Evolutionary conservation across 2,329 filamentous ascomycete genomes (phyloP).

Genomic region (Chrysoporthe deuterocubensis): DNA sequence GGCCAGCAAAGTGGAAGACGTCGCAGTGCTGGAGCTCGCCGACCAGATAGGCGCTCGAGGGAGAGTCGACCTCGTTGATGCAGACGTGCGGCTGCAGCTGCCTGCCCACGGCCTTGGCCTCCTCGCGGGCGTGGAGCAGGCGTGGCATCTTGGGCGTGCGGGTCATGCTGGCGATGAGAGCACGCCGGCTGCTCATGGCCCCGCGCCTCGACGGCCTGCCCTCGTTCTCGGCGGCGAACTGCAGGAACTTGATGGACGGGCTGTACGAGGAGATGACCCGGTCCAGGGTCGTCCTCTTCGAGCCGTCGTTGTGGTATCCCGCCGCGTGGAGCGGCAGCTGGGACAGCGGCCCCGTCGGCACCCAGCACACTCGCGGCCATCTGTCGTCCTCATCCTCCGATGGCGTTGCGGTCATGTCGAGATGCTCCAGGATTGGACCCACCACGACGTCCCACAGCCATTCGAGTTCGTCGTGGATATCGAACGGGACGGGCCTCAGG

Average conservation of each 20-base stretch:
- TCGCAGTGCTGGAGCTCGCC: background rate
- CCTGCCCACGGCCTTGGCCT: background rate
- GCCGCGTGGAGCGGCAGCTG: slow-evolving; percentile 42
- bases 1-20: slow-evolving; percentile 6
- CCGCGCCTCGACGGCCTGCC: background rate
- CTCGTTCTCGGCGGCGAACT: slow-evolving; percentile 26
- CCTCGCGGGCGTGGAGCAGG: background rate
- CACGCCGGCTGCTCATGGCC: background rate
- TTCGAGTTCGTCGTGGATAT: background rate
- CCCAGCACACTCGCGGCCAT: slow-evolving; percentile 39
- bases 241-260: slow-evolving; percentile 40
- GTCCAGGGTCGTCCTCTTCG: slow-evolving; percentile 37
- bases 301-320: slow-evolving; percentile 35
- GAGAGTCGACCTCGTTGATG: background rate
- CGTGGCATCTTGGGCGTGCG: background rate
- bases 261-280: slow-evolving; percentile 45
- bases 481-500: too few relatives aligned
- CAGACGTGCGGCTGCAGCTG: background rate
- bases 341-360: slow-evolving; percentile 38
- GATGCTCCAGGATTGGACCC: background rate
- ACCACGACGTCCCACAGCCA: background rate
- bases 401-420: slow-evolving; percentile 29
- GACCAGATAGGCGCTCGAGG: slow-evolving; percentile 19
- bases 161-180: background rate
- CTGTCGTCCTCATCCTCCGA: background rate